Conservation (phyloP, 805 yeast genomes). For the Kodamaea laetipori region DNA sequence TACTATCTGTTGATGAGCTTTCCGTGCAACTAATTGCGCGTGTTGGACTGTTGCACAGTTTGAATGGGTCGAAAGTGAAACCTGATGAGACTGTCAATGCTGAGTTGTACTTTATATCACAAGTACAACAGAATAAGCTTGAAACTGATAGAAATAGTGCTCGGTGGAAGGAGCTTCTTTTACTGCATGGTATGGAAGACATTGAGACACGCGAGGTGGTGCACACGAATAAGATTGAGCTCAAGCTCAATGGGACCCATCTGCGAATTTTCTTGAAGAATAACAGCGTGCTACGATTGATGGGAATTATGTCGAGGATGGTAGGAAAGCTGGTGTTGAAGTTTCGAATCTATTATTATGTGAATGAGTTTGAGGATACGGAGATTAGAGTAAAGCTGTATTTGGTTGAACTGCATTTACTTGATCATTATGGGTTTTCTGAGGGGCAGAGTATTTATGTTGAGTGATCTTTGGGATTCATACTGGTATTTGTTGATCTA, state of each 20-base stretch:
- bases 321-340: constrained; percentile 23
- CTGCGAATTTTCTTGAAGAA: constrained; percentile 25
- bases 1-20: constrained; percentile 32
- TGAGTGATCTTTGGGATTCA: too few relatives aligned
- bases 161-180: constrained; percentile 48
- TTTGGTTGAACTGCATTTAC: constrained; percentile 26
- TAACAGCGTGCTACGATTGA: constrained; percentile 34
- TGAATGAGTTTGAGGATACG: constrained; percentile 23
- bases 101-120: constrained; percentile 65
- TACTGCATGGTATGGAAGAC: constrained; percentile 33
- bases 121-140: constrained; percentile 38
- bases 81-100: constrained; percentile 57
- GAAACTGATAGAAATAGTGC: constrained; percentile 17
- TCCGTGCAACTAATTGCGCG: constrained; percentile 50
- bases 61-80: constrained; percentile 62
- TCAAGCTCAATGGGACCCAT: constrained; percentile 7
- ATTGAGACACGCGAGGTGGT: not conserved
- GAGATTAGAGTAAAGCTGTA: constrained; percentile 18
- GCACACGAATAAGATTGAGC: not conserved
- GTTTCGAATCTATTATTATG: constrained; percentile 28
- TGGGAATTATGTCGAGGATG: constrained; percentile 31
- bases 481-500: too few relatives aligned
- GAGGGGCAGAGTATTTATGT: constrained; percentile 26
- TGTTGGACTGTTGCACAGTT: constrained; percentile 29
- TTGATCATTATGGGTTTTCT: constrained; percentile 27